A percentile compares a stretch with the other conserved stretches of the same genome.
These are phyloP conservation scores for Calonectria ilicicola DNA, from an alignment of 2,329 filamentous ascomycete genomes.

Conservation along the genomic window DNA sequence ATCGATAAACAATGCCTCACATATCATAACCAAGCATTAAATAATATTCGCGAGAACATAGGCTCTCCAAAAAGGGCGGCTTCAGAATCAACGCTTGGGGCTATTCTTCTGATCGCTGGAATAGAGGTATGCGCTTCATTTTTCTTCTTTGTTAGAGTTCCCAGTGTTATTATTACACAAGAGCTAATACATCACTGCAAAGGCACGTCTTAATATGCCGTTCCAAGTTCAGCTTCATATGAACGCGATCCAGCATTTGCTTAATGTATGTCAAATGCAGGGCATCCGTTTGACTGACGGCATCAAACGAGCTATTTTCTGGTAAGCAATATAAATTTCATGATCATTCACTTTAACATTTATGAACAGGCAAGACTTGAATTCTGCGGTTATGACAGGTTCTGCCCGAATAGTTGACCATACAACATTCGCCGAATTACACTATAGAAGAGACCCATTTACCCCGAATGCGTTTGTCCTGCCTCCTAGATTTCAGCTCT, in stretches of 20 bases:
- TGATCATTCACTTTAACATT: background rate
- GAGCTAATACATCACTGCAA: background rate
- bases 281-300: constrained; percentile 48
- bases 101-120: constrained; percentile 56
- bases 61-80: constrained; percentile 38
- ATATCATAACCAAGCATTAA: constrained; percentile 50
- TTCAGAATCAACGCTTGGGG: constrained; percentile 53
- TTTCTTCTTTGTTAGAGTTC: background rate
- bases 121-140: constrained; percentile 50
- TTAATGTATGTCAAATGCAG: constrained; percentile 45
- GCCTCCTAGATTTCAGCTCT: constrained; percentile 48
- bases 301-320: constrained; percentile 60
- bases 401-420: constrained; percentile 54
- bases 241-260: constrained; percentile 50
- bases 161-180: background rate
- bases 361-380: constrained; percentile 55
- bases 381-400: constrained; percentile 53
- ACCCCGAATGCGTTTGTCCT: constrained; percentile 44
- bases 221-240: constrained; percentile 56
- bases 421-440: constrained; percentile 54
- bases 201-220: constrained; percentile 52
- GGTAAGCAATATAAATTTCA: constrained; percentile 44
- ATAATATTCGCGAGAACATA: constrained; percentile 50
- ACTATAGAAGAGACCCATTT: constrained; percentile 52
- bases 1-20: constrained; percentile 49